Evolutionary conservation across 768 basidiomycete genomes (phyloP).

Genomic region (Megacollybia marginata): DNA sequence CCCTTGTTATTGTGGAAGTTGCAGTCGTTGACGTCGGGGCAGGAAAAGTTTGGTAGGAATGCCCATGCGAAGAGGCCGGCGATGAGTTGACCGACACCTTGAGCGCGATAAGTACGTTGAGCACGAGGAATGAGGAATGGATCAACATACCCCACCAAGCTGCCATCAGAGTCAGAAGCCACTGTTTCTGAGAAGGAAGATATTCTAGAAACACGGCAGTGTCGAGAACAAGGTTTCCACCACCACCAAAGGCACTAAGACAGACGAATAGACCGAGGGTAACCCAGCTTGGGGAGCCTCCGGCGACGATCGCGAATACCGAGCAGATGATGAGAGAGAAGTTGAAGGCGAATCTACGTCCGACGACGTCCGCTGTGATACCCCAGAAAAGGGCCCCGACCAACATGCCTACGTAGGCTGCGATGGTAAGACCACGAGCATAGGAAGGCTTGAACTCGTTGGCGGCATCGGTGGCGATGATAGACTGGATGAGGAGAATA

Average conservation of each 20-base stretch:
- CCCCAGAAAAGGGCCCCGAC: slow-evolving; percentile 40
- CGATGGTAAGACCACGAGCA: too few species aligned
- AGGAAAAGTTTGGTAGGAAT: slow-evolving; percentile 62
- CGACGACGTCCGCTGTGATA: slow-evolving; percentile 42
- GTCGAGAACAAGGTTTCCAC: slow-evolving; percentile 52
- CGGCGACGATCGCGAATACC: slow-evolving; percentile 46
- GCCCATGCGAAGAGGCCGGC: slow-evolving; percentile 59
- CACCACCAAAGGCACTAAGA: slow-evolving; percentile 44
- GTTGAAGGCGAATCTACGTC: slow-evolving; percentile 43
- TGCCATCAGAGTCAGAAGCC: slow-evolving; percentile 65
- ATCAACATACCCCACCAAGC: slow-evolving; percentile 82
- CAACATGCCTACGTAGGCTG: not conserved
- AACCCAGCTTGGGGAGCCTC: slow-evolving; percentile 36
- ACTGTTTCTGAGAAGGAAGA: slow-evolving; percentile 65
- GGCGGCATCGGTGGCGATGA: too few species aligned
- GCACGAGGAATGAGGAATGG: slow-evolving; percentile 37
- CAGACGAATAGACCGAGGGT: slow-evolving; percentile 32
- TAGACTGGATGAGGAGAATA: too few species aligned
- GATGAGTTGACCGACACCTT: not conserved
- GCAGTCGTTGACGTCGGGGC: slow-evolving; percentile 31
- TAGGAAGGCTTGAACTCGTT: too few species aligned
- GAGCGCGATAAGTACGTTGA: slow-evolving; percentile 15
- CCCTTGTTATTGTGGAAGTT: slow-evolving; percentile 51
- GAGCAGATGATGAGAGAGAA: slow-evolving; percentile 48
- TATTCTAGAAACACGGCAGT: slow-evolving; percentile 64